Evolutionary conservation across 306 rosid genomes (phyloP).

Genomic region (Rosa rugosa): DNA sequence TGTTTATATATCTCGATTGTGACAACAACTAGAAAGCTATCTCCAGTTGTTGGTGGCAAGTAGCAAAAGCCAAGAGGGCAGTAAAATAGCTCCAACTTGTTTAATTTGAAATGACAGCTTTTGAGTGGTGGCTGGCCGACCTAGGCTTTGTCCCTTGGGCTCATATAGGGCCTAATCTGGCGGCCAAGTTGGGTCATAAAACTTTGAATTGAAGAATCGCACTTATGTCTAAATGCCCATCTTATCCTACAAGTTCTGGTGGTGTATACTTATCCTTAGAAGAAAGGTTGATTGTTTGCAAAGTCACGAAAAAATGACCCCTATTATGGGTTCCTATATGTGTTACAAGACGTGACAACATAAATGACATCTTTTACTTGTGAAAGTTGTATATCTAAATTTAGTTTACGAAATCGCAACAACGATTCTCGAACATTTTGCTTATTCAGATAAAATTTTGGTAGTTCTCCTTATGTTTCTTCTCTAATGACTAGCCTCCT

Average conservation of each 20-base stretch:
- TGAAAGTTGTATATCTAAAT: too few relatives aligned
- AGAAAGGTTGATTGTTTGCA: neutral
- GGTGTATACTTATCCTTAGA: neutral
- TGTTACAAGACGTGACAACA: too few relatives aligned
- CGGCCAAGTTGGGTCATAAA: neutral
- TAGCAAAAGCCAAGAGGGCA: neutral
- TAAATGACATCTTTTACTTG: too few relatives aligned
- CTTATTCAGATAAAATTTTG: too few relatives aligned
- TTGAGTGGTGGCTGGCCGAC: slow-evolving; percentile 1
- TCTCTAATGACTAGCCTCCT: too few relatives aligned
- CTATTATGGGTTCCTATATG: too few relatives aligned
- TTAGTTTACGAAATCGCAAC: too few relatives aligned
- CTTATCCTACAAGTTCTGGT: neutral
- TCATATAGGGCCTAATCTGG: neutral
- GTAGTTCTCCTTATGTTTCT: too few relatives aligned
- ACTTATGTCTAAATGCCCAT: too few relatives aligned
- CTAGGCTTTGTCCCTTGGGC: neutral
- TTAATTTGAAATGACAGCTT: neutral
- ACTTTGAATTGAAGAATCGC: neutral
- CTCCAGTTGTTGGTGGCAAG: neutral
- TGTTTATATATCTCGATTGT: neutral
- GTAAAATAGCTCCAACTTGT: neutral
- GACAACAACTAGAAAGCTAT: neutral
- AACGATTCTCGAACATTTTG: too few relatives aligned
- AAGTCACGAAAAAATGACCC: too few relatives aligned